Base-by-base conservation (phyloP, 1,284 basidiomycete species). In the Singerocomus inundabilis region DNA sequence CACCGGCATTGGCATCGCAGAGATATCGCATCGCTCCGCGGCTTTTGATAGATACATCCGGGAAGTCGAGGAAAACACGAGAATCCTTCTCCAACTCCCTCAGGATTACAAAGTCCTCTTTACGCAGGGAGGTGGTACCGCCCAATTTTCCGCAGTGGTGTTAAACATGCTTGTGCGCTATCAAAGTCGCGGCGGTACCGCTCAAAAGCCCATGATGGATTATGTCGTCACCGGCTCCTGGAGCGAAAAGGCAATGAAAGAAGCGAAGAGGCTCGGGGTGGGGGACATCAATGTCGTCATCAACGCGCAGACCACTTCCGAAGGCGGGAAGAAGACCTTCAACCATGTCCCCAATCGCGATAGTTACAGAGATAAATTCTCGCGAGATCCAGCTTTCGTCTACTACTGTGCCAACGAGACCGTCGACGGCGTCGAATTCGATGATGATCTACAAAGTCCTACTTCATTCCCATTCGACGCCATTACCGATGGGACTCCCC, bases 321-420 rank as follows among this genome's bases (percentile, higher is more conserved):
- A 79, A 64, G 81, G 84, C 69, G 63, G 63, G 30, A 76, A 78
- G 58, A 81, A 84, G 70, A 73, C 79, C 1, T 98, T 90, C 73
- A 89, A 93, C 58, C 80, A 80, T 49, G 84, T 98, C 60, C 93
- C 95, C 11, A 72, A 82, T 12, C 81, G 83, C 62, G 72, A 76
- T 48, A 75, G 80, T 41, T 98, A 89, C 81, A 70, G 71, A 28
- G 95, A 88, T 79, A 70, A 73, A n/a, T 91, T 97, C 72, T 91
- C 90, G 12, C 58, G 66, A 34, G 77, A 84, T 64, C 88, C 96
- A 1, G 95, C 91, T 9, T 82, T 95, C 63, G 86, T 98, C 48
- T 98, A 97, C 74, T 99, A 98, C 74, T 99, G 97, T 79, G 96
- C 98, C 69, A 99, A 99, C 75, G 97, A 99, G 76, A 99, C 97